A percentile compares a stretch with the other conserved stretches of the same genome.
phyloP scores from a whole-genome alignment of 352 stramenopile genomes.

The Phytophthora lateralis region DNA sequence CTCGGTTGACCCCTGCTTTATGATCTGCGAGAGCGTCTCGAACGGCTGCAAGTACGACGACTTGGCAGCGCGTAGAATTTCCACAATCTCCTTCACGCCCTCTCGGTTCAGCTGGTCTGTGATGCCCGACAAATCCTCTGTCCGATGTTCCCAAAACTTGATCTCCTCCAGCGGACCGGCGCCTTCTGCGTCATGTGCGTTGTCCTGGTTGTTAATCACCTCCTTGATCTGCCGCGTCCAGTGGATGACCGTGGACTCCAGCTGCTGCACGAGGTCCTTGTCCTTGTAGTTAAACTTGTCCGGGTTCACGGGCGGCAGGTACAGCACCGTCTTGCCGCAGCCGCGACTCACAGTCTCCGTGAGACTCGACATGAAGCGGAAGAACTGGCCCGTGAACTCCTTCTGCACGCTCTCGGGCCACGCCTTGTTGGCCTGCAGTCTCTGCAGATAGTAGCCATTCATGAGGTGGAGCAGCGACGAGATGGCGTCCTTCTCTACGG shows the following conservation, averaged over 20 bases:
- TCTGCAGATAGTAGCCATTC: constrained; percentile 85
- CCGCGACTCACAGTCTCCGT: constrained; percentile 92
- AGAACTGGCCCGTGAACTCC: constrained; percentile 94
- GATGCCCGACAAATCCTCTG: constrained; percentile 93
- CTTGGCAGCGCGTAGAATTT: constrained; percentile 88
- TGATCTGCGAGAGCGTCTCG: constrained; percentile 91
- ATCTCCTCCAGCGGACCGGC: constrained; percentile 94
- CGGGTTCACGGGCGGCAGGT: constrained; percentile 86
- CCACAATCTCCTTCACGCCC: constrained; percentile 91
- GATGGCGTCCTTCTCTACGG: constrained; percentile 79
- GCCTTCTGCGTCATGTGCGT: constrained; percentile 89
- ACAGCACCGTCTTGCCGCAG: constrained; percentile 94
- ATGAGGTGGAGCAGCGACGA: constrained; percentile 84
- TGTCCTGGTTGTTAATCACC: constrained; percentile 96
- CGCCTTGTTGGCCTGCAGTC: constrained; percentile 76
- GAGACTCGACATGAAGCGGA: constrained; percentile 95
- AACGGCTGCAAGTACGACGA: constrained; percentile 95
- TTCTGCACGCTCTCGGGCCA: constrained; percentile 95
- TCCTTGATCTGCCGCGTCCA: constrained; percentile 98
- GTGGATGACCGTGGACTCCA: constrained; percentile 97
- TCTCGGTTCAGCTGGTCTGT: constrained; percentile 92
- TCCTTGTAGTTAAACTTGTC: constrained; percentile 89
- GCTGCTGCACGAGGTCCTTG: constrained; percentile 95
- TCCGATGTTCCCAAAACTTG: constrained; percentile 95
- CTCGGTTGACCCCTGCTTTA: constrained; percentile 91